These are phyloP conservation scores for Phialophora expanda DNA, from an alignment of 2,329 filamentous ascomycete genomes.

Conservation along the genomic window DNA sequence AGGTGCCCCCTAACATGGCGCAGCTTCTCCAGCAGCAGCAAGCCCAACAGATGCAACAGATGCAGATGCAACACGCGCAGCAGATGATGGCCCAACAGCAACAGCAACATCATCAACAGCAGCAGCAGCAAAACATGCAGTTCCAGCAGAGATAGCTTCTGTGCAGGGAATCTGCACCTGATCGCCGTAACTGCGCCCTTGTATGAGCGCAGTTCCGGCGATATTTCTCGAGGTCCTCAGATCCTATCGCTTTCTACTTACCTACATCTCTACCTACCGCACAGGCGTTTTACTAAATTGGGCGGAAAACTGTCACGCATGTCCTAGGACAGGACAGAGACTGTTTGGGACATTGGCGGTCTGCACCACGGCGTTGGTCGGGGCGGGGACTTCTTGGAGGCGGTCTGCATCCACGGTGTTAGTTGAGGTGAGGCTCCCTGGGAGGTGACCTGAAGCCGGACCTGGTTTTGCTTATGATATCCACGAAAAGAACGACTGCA, in stretches of 20 bases:
- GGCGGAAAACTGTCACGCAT: neutral
- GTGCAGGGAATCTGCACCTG: neutral
- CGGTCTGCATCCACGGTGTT: constrained; percentile 5
- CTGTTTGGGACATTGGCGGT: neutral
- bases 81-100: constrained; percentile 36
- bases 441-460: constrained; percentile 27
- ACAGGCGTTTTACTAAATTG: neutral
- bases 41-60: constrained; percentile 39
- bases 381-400: constrained; percentile 2
- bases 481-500: constrained; percentile 24
- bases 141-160: constrained; percentile 32
- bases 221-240: neutral
- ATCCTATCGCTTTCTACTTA: neutral
- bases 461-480: constrained; percentile 15
- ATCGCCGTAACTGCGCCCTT: neutral
- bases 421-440: neutral
- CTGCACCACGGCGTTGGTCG: neutral
- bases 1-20: constrained; percentile 34
- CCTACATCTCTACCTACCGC: neutral
- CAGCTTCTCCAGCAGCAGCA: constrained; percentile 36
- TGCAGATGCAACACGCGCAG: constrained; percentile 38
- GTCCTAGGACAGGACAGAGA: neutral
- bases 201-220: neutral
- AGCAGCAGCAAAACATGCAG: constrained; percentile 34
- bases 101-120: constrained; percentile 27